These are phyloP conservation scores for Curvularia spicifera DNA, from an alignment of 2,329 filamentous ascomycete species.

Conservation along the genomic window DNA sequence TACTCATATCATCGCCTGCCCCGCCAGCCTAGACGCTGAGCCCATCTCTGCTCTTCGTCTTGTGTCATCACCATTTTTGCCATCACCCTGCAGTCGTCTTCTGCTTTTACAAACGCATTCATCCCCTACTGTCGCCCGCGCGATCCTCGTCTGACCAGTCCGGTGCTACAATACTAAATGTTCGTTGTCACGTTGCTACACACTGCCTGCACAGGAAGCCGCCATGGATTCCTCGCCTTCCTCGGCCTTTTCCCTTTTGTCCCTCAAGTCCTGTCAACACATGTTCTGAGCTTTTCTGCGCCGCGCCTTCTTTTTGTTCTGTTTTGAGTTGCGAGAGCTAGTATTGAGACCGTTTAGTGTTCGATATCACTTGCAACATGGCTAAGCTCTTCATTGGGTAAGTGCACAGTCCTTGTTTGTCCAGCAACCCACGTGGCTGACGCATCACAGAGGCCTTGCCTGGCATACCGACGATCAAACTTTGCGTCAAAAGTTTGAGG, in stretches of 20 bases:
- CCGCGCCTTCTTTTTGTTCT: slow-evolving; percentile 28
- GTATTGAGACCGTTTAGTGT: slow-evolving; percentile 51
- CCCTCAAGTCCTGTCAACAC: slow-evolving; percentile 27
- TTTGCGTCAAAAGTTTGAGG: slow-evolving; percentile 87
- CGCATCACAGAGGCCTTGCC: slow-evolving; percentile 78
- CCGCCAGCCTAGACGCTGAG: slow-evolving; percentile 37
- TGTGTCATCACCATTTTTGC: slow-evolving; percentile 1
- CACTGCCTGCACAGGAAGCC: slow-evolving; percentile 38
- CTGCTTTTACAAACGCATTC: slow-evolving; percentile 24
- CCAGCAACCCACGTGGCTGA: slow-evolving; percentile 15
- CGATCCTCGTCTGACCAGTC: slow-evolving; percentile 33
- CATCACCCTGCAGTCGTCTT: slow-evolving; percentile 23
- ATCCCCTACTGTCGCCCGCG: slow-evolving; percentile 31
- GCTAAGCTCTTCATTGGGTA: slow-evolving; percentile 96
- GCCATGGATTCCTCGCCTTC: slow-evolving; percentile 38
- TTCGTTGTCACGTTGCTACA: slow-evolving; percentile 50
- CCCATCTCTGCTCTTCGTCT: slow-evolving; percentile 31
- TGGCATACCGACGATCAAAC: slow-evolving; percentile 96
- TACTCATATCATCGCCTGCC: slow-evolving; percentile 40
- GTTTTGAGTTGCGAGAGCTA: slow-evolving; percentile 40
- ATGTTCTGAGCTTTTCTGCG: slow-evolving; percentile 37
- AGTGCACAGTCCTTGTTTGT: slow-evolving; percentile 44
- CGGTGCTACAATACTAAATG: slow-evolving; percentile 47
- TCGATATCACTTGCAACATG: slow-evolving; percentile 62
- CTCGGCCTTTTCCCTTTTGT: slow-evolving; percentile 25